Evolutionary conservation across 768 basidiomycete species (phyloP).

Genomic region (Termitomyces sp.): DNA sequence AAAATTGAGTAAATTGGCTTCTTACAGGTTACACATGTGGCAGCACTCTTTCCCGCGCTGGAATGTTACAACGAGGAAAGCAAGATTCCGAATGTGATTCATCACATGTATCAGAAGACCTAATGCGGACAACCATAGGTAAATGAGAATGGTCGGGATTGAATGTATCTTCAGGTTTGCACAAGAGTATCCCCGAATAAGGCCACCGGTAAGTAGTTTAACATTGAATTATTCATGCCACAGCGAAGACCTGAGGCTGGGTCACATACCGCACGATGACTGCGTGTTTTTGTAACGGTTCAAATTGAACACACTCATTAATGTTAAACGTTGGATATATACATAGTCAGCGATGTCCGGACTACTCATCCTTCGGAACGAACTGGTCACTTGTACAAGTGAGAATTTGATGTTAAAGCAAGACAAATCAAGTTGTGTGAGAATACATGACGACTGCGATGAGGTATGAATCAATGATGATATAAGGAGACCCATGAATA

Average conservation of each 20-base stretch:
- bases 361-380: conserved; percentile 2
- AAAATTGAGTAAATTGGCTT: background rate
- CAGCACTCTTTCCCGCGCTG: background rate
- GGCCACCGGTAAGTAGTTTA: background rate
- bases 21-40: background rate
- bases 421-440: conserved; percentile 15
- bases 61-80: background rate
- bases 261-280: background rate
- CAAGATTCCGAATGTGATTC: no score
- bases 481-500: background rate
- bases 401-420: conserved; percentile 7
- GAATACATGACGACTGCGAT: conserved; percentile 10
- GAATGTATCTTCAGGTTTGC: background rate
- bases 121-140: background rate
- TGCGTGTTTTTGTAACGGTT: background rate
- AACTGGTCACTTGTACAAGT: conserved; percentile 7
- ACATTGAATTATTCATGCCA: background rate
- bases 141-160: background rate
- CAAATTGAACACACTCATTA: background rate
- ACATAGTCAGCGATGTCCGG: background rate
- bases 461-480: conserved; percentile 12
- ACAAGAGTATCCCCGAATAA: background rate
- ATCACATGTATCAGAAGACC: background rate
- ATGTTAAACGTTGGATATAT: background rate
- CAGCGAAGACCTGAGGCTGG: background rate